These are phyloP conservation scores for Athelia psychrophila DNA, from an alignment of 1,284 basidiomycete species.

Conservation along the genomic window DNA sequence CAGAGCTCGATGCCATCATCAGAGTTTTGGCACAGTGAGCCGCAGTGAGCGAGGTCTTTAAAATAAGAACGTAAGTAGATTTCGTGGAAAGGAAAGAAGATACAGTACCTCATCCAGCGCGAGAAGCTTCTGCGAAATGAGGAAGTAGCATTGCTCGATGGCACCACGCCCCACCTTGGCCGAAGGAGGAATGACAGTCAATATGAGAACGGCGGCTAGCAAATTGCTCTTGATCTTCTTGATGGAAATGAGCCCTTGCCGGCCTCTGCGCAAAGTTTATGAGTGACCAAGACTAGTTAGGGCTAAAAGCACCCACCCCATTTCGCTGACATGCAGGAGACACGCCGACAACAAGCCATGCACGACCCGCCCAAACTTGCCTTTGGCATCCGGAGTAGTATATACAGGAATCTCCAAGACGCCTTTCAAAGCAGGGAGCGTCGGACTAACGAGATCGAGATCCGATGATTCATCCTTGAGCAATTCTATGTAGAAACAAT, in stretches of 20 bases:
- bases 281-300: constrained; percentile 2
- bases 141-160: constrained; percentile 82
- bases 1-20: constrained; percentile 60
- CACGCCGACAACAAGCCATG: constrained; percentile 88
- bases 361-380: constrained; percentile 59
- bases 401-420: constrained; percentile 56
- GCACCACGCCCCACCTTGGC: constrained; percentile 73
- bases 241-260: constrained; percentile 72
- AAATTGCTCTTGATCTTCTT: constrained; percentile 93
- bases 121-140: constrained; percentile 76
- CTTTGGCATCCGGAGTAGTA: constrained; percentile 28
- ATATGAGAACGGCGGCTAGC: constrained; percentile 79
- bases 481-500: constrained; percentile 48
- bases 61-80: constrained; percentile 13
- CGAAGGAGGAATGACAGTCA: constrained; percentile 75
- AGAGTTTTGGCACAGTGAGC: constrained; percentile 87
- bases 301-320: constrained; percentile 63
- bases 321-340: constrained; percentile 85
- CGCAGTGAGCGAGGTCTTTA: constrained; percentile 77
- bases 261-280: constrained; percentile 48
- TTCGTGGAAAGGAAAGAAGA: not conserved
- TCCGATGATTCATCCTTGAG: constrained; percentile 82
- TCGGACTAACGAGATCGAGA: constrained; percentile 76
- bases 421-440: constrained; percentile 74
- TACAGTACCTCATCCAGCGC: constrained; percentile 63